Base-by-base conservation (phyloP, 2,329 filamentous ascomycete species). In the Bipolaris sorokiniana region DNA sequence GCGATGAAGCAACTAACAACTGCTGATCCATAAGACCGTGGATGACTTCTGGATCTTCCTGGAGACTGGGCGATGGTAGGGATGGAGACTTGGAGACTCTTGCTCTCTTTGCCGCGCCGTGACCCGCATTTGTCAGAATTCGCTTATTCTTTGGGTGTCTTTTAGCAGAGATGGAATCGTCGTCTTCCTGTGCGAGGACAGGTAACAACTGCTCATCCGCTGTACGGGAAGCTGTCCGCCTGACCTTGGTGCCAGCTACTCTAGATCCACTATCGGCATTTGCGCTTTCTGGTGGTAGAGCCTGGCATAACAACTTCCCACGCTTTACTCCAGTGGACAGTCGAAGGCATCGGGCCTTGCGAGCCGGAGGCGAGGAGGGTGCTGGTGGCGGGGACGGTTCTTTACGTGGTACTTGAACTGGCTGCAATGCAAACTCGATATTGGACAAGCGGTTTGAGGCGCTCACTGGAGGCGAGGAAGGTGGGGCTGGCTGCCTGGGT, bases 251-350 rank as follows among this genome's bases (percentile, higher is more conserved):
- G 3, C 28, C 38, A 20, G 33, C 26, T 22, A 47, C 15, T 46
- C 26, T 62, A 7, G 42, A 20, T 36, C 55, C 58, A 34, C 52
- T 58, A 1, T 50, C 45, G 38, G 44, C 49, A 23, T 41, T 59
- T 15, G 52, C 37, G 2, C 26, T 49, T 41, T 59, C 61, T 23
- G 50, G 60, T n/a, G 67, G 64, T 16, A 74, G 62, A n/a, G 75
- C 65, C 51, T 81, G 77, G 52, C 79, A 81, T 0, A 81, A 59
- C 11, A 82, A 64, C 54, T 73, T 80, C 34, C 76, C 79, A 55
- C 77, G 76, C 15, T 74, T 77, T 7, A 71, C 69, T n/a, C 72
- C 75, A 5, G 67, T 65, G 11, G 77, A 69, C 7, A 82, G 63
- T 1, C 76, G 76, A 28, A 81, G 55, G 3, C 74, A 66, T 56